Conservation (phyloP, 2,329 filamentous ascomycete species). For the Phialemoniopsis sp. region DNA sequence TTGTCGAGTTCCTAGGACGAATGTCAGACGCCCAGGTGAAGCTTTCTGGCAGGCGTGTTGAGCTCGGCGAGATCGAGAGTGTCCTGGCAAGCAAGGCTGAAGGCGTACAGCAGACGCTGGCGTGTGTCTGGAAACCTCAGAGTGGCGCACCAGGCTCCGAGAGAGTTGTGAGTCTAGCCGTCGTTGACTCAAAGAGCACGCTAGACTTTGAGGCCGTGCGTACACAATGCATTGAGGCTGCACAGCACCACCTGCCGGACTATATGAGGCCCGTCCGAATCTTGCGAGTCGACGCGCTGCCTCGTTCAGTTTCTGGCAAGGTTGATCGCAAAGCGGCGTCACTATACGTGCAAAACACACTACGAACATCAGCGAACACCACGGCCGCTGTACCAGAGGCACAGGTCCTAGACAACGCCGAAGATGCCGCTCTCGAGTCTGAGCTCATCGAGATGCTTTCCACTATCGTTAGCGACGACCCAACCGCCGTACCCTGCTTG, state of each 20-base stretch:
- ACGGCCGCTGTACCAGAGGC: neutral
- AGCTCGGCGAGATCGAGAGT: conserved; percentile 11
- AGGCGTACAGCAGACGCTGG: conserved; percentile 10
- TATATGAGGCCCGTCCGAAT: conserved; percentile 59
- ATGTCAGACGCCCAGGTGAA: conserved; percentile 10
- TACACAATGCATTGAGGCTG: conserved; percentile 29
- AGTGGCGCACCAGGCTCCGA: conserved; percentile 7
- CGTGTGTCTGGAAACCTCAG: conserved; percentile 6
- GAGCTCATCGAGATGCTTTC: conserved; percentile 2
- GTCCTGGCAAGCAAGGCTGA: conserved; percentile 7
- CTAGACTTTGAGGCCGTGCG: conserved; percentile 18
- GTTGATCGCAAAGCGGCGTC: conserved; percentile 41
- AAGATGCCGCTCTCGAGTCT: conserved; percentile 5
- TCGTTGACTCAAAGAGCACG: conserved; percentile 39
- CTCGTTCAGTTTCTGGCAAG: conserved; percentile 58
- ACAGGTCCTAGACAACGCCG: conserved; percentile 1
- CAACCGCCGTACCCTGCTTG: neutral
- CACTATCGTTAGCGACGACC: neutral
- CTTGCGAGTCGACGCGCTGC: conserved; percentile 43
- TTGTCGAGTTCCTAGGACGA: conserved; percentile 14
- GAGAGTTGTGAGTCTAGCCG: conserved; percentile 43
- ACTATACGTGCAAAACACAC: neutral
- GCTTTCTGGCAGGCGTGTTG: conserved; percentile 9
- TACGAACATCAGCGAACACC: neutral
- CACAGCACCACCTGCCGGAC: conserved; percentile 49